Evolutionary conservation across 2,329 filamentous ascomycete species (phyloP).

Genomic region (Fusarium beomiforme): DNA sequence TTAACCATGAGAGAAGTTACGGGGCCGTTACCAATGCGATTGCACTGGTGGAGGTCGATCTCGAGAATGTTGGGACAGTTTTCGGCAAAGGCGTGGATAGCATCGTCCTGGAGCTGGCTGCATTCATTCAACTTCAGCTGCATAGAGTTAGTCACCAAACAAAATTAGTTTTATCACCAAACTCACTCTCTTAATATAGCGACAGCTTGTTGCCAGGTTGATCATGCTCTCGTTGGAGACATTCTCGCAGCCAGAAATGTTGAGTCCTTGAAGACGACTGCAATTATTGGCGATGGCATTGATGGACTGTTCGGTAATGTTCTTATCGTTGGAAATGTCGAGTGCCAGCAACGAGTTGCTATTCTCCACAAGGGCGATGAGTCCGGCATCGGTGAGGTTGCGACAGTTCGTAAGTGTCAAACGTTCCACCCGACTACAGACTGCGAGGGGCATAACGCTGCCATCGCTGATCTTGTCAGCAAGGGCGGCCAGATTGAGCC

Average conservation of each 20-base stretch:
- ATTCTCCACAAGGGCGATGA: slow-evolving; percentile 80
- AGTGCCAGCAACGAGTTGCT: slow-evolving; percentile 86
- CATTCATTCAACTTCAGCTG: slow-evolving; percentile 96
- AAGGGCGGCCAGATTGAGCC: slow-evolving; percentile 87
- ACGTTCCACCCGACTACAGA: slow-evolving; percentile 91
- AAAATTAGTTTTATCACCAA: background rate
- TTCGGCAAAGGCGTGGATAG: slow-evolving; percentile 85
- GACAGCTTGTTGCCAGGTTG: slow-evolving; percentile 81
- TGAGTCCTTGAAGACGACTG: slow-evolving; percentile 86
- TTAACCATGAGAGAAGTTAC: slow-evolving; percentile 83
- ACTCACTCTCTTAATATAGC: slow-evolving; percentile 84
- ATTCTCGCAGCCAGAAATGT: slow-evolving; percentile 85
- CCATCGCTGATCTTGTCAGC: slow-evolving; percentile 84
- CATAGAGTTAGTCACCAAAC: slow-evolving; percentile 13
- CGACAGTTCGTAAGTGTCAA: slow-evolving; percentile 92
- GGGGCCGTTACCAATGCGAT: slow-evolving; percentile 81
- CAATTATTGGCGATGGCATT: slow-evolving; percentile 83
- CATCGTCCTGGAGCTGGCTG: slow-evolving; percentile 81
- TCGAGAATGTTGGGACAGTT: slow-evolving; percentile 94
- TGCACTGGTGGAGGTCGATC: slow-evolving; percentile 92
- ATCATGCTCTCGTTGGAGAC: slow-evolving; percentile 90
- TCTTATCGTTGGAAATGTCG: slow-evolving; percentile 86
- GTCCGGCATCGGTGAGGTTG: slow-evolving; percentile 82
- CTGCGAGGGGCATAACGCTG: slow-evolving; percentile 81
- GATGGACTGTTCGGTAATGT: slow-evolving; percentile 85